These are phyloP conservation scores for Mycena pura DNA, from an alignment of 768 basidiomycete species.

Conservation along the genomic window DNA sequence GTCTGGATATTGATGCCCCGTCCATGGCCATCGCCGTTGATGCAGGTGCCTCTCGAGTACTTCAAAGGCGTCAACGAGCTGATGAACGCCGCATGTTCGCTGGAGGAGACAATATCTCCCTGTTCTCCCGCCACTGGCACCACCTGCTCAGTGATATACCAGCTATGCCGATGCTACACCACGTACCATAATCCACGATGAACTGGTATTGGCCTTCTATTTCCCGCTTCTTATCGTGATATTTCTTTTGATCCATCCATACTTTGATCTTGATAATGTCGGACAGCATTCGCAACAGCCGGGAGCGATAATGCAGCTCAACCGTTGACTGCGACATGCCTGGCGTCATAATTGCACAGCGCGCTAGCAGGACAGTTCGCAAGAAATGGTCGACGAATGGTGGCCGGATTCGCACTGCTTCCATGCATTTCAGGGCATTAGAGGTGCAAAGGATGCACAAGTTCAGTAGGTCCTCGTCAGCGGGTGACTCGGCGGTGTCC, in stretches of 20 bases:
- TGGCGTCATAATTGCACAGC: neutral
- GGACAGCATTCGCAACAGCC: neutral
- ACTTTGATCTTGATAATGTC: constrained; percentile 4
- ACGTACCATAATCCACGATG: neutral
- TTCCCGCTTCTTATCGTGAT: neutral
- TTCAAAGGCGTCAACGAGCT: too few species aligned
- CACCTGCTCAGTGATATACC: too few species aligned
- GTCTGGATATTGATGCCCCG: too few species aligned
- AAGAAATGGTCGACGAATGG: neutral
- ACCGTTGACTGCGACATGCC: neutral
- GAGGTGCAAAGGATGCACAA: constrained; percentile 3
- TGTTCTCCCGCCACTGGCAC: too few species aligned
- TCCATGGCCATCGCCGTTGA: too few species aligned
- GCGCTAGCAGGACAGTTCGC: neutral
- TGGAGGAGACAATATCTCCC: too few species aligned
- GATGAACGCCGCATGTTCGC: too few species aligned
- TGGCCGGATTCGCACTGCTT: neutral
- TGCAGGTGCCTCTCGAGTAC: too few species aligned
- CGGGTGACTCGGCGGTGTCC: neutral
- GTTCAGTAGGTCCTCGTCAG: neutral
- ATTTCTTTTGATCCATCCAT: constrained; percentile 1
- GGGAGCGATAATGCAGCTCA: neutral
- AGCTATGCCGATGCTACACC: too few species aligned
- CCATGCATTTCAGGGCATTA: constrained; percentile 7
- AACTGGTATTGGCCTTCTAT: neutral